Percentiles rank a stretch among this genome's conserved stretches.
These are phyloP conservation scores for Penicillium digitatum DNA, from an alignment of 2,329 filamentous ascomycete species.

Conservation along the genomic window DNA sequence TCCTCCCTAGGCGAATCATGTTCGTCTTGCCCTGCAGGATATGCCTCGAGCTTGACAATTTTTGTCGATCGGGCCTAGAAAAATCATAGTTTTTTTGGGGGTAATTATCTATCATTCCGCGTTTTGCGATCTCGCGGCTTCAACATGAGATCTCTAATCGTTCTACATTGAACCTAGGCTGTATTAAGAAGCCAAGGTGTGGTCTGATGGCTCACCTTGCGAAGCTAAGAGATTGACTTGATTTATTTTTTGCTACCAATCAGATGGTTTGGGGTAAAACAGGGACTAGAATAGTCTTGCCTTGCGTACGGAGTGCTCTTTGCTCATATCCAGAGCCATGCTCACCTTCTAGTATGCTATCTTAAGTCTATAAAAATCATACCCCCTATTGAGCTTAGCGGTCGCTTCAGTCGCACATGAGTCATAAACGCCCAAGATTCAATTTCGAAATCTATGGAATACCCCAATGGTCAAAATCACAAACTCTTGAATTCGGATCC, in stretches of 20 bases:
- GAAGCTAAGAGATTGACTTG: slow-evolving; percentile 4
- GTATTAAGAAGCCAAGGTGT: neutral
- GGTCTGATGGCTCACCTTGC: neutral
- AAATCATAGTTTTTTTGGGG: too few species aligned
- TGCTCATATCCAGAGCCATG: too few species aligned
- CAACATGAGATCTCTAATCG: neutral
- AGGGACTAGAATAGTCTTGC: neutral
- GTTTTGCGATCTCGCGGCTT: neutral
- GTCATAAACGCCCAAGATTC: neutral
- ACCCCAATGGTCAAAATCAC: too few species aligned
- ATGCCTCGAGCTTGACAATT: neutral
- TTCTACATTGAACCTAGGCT: neutral
- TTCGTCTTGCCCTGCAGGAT: neutral
- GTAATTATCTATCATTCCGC: neutral
- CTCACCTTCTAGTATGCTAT: too few species aligned
- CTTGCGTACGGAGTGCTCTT: too few species aligned
- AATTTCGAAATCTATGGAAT: neutral
- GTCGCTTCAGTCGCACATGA: neutral
- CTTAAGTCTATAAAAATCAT: too few species aligned
- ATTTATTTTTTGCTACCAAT: neutral
- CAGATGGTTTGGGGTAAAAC: neutral
- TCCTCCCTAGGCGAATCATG: neutral
- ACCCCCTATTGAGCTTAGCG: neutral
- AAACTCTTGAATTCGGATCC: neutral
- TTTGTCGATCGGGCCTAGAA: neutral